A percentile compares a stretch with the other conserved stretches of the same genome.
Evolutionary conservation across 2,329 filamentous ascomycete species (phyloP).

Genomic region (Epichloe gansuensis): DNA sequence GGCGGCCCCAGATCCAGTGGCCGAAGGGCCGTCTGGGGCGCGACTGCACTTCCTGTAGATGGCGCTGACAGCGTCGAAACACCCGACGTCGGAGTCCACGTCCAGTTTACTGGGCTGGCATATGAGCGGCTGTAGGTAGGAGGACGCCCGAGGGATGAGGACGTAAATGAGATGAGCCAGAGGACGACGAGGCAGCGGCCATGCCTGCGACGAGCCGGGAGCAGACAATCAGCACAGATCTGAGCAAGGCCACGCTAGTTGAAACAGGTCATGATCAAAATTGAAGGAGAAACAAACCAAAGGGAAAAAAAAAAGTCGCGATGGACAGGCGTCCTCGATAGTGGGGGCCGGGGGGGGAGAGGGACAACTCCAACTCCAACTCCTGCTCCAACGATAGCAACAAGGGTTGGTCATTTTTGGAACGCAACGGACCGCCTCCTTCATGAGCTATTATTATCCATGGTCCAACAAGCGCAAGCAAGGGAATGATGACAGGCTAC

Average conservation of each 20-base stretch:
- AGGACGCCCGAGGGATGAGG: constrained; percentile 30
- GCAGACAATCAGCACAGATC: not conserved
- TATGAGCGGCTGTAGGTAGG: constrained; percentile 29
- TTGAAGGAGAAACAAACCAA: not conserved
- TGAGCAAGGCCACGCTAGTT: not conserved
- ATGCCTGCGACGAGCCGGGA: constrained; percentile 15
- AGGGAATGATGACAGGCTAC: not conserved
- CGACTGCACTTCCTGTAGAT: constrained; percentile 22
- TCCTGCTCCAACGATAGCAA: not conserved
- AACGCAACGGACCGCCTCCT: not conserved
- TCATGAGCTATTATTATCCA: not conserved
- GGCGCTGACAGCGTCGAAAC: constrained; percentile 31
- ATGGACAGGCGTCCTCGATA: not conserved
- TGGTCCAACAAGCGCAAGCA: not conserved
- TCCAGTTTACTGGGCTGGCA: constrained; percentile 30
- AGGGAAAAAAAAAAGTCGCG: not conserved
- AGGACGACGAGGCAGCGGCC: constrained; percentile 29
- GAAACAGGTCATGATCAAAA: constrained; percentile 1
- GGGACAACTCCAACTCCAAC: not conserved
- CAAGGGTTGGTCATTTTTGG: not conserved
- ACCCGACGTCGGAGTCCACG: constrained; percentile 32
- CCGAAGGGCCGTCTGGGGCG: constrained; percentile 26
- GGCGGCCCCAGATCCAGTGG: constrained; percentile 39
- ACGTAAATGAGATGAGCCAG: constrained; percentile 36
- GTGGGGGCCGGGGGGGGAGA: not conserved